Base-by-base conservation (phyloP, 116 monocot species). In the Papilionanthe hybrid region DNA sequence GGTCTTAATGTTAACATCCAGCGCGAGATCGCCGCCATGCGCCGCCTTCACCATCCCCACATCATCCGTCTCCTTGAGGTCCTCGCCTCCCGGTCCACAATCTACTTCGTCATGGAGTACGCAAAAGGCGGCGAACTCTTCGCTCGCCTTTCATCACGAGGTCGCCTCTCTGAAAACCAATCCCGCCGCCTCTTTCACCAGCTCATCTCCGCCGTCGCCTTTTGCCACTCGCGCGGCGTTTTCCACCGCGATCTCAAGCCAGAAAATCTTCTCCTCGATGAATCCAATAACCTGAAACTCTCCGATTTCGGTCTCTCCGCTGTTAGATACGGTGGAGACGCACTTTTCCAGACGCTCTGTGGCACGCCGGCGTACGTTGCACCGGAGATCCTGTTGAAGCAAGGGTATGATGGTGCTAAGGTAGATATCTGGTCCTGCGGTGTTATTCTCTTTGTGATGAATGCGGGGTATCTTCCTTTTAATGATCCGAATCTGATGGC, bases 321-420 rank as follows among this genome's bases (percentile, higher is more conserved):
- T 11, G 20, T 76, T 73, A n/a, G 6, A 20, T 20, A 17, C 73
- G n/a, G 19, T 11, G 73, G 73, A 6, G 44, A 73, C 5, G 18
- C 4, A 0, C 76, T 82, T 11, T 25, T 82, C 50, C 76, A 77
- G 47, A 82, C 82, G 41, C 69, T 82, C 22, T 82, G 82, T n/a
- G 82, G 82, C 23, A 86, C 89, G 23, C 86, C 87, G 44, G 91
- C 87, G 3, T 88, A 91, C 79, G 87, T 86, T 9, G 86, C 91
- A 0, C 85, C 89, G 3, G 91, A 91, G 83, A 67, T 89, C 41
- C 78, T 89, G 41, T 7, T 78, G 43, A 83, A 84, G 65, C 72
- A 43, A 15, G 83, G 76, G 1, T 89, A 89, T 45, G 78, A 89
- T 27, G 83, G 85, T 10, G 78, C 83, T 12, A 83, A 76, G 83